phyloP scores from a whole-genome alignment of 495 filamentous ascomycete species.

The Friedmanniomyces simplex region DNA sequence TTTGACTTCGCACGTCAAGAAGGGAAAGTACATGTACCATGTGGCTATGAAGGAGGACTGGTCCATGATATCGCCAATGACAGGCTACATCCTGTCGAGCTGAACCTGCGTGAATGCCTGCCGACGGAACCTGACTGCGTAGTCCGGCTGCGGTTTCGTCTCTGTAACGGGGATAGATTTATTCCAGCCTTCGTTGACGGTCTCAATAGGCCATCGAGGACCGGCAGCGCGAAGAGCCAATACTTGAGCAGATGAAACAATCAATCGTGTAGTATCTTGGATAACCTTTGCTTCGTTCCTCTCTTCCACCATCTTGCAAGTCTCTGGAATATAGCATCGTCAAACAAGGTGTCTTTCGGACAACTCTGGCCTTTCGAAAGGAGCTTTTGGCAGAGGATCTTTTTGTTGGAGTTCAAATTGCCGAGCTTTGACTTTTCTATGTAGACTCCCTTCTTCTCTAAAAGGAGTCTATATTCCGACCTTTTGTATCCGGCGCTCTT shows the following conservation, averaged over 20 bases:
- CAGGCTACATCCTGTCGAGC: constrained; percentile 26
- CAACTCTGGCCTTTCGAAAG: too few relatives aligned
- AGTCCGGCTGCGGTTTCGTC: constrained; percentile 25
- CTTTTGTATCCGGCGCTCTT: background rate
- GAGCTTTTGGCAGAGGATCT: too few relatives aligned
- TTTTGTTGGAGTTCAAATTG: too few relatives aligned
- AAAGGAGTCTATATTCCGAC: background rate
- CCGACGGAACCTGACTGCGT: constrained; percentile 28
- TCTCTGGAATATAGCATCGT: constrained; percentile 2
- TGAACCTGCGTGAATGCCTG: constrained; percentile 33
- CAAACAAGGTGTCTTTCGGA: background rate
- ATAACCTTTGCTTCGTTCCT: constrained; percentile 19
- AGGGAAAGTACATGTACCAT: constrained; percentile 16
- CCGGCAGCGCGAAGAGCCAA: constrained; percentile 11
- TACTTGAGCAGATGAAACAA: constrained; percentile 21
- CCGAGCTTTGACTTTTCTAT: too few relatives aligned
- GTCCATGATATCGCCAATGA: constrained; percentile 24
- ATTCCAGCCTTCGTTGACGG: constrained; percentile 21
- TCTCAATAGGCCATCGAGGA: constrained; percentile 4
- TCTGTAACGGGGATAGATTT: constrained; percentile 15
- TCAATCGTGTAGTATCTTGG: constrained; percentile 17
- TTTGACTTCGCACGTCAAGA: constrained; percentile 35
- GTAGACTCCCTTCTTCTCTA: background rate
- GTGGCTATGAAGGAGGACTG: constrained; percentile 20
- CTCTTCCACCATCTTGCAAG: constrained; percentile 1